Conservation (phyloP, 139 green algal species). For the Chlorella sp. region DNA sequence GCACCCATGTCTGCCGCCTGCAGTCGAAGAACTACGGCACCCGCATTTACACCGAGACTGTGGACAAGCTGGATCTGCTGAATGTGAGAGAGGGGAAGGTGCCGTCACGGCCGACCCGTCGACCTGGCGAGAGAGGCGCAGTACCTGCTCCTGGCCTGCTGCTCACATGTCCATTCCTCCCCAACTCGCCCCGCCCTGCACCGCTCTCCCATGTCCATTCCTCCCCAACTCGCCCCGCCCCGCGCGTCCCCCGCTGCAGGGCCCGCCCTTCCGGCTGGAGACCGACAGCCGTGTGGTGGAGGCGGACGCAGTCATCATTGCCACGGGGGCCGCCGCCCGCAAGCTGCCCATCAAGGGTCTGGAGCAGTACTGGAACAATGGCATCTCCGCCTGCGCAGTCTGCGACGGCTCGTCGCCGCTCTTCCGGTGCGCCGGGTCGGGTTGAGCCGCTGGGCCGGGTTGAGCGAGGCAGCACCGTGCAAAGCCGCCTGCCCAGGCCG, state of each 20-base stretch:
- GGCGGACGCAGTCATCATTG: constrained; percentile 73
- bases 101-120: too few relatives aligned
- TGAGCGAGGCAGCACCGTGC: too few relatives aligned
- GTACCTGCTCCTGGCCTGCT: too few relatives aligned
- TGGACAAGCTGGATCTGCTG: constrained; percentile 54
- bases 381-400: constrained; percentile 80
- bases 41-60: constrained; percentile 60
- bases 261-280: constrained; percentile 47
- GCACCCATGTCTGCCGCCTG: too few relatives aligned
- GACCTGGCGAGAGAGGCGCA: too few relatives aligned
- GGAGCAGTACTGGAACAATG: constrained; percentile 79
- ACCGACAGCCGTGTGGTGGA: constrained; percentile 35
- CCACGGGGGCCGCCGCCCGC: constrained; percentile 64
- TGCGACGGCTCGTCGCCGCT: constrained; percentile 81
- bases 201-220: too few relatives aligned
- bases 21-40: constrained; percentile 60
- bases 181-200: too few relatives aligned
- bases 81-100: not conserved
- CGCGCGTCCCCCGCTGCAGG: not conserved
- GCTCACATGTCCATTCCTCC: too few relatives aligned
- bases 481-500: too few relatives aligned
- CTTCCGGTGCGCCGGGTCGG: constrained; percentile 49
- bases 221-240: too few relatives aligned
- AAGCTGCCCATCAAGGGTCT: constrained; percentile 57
- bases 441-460: too few relatives aligned